phyloP scores from a whole-genome alignment of 306 rosid genomes.

The Cucumis melo region DNA sequence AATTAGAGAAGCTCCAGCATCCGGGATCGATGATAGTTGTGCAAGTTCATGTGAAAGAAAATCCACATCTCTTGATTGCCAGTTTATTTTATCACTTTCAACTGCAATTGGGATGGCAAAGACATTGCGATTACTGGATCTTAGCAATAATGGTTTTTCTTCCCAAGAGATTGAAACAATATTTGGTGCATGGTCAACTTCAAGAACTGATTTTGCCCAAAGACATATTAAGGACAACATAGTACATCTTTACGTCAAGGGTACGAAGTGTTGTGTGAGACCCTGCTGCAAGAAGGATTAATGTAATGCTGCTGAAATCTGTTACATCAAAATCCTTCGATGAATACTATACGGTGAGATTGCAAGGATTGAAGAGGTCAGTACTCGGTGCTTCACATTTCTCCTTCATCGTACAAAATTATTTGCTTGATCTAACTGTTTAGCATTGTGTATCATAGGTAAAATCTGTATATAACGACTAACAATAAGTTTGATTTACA shows the following conservation, averaged over 20 bases:
- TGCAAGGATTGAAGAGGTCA: background rate
- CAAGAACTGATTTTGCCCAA: constrained; percentile 36
- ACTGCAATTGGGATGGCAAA: constrained; percentile 47
- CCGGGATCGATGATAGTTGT: constrained; percentile 49
- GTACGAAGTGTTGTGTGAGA: constrained; percentile 56
- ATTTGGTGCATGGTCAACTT: constrained; percentile 46
- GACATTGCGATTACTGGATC: constrained; percentile 50
- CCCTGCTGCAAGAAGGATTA: constrained; percentile 75
- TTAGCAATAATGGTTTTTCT: constrained; percentile 58
- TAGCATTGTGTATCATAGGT: background rate
- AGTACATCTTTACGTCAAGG: constrained; percentile 50
- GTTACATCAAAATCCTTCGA: background rate
- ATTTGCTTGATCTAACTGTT: background rate
- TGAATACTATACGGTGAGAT: background rate
- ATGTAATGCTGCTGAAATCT: background rate
- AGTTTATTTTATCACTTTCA: constrained; percentile 32
- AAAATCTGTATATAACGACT: background rate
- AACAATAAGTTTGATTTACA: background rate
- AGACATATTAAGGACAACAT: constrained; percentile 37
- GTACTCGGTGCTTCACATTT: background rate
- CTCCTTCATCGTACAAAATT: background rate
- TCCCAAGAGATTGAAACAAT: constrained; percentile 36
- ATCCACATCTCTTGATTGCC: constrained; percentile 22
- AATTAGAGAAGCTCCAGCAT: constrained; percentile 28
- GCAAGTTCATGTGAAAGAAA: constrained; percentile 43